Percentiles rank a stretch among this genome's conserved stretches.
Conservation (phyloP, 371 early-diverging fungal genomes). For the Coemansia sp. region DNA sequence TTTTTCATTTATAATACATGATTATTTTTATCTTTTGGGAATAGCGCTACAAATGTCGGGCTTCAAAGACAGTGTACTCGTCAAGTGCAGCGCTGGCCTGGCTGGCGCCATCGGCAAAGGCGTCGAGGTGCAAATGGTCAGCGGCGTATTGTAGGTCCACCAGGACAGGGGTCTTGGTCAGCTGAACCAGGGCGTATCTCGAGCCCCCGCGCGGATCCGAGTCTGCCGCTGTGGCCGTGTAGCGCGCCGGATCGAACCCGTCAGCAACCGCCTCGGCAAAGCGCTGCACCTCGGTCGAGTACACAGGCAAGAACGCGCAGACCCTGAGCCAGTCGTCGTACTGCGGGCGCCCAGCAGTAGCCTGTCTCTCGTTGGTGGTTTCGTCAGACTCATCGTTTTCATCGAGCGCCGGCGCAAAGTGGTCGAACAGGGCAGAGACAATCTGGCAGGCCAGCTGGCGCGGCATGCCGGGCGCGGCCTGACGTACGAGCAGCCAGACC, state of each 20-base stretch:
- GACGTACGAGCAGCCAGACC: slow-evolving; percentile 39
- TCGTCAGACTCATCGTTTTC: not conserved
- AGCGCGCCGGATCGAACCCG: slow-evolving; percentile 38
- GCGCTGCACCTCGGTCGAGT: slow-evolving; percentile 38
- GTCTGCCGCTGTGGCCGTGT: not conserved
- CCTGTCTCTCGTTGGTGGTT: not conserved
- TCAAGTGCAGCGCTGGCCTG: slow-evolving; percentile 9
- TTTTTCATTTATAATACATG: not conserved
- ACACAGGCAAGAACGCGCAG: slow-evolving; percentile 26
- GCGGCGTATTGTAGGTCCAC: slow-evolving; percentile 27
- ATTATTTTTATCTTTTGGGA: slow-evolving; percentile 11
- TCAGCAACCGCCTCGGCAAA: slow-evolving; percentile 28
- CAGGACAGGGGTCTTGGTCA: slow-evolving; percentile 32
- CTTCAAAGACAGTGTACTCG: slow-evolving; percentile 29
- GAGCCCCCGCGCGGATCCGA: not conserved
- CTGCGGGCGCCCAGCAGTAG: not conserved
- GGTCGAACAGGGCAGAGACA: slow-evolving; percentile 15
- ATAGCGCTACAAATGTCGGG: slow-evolving; percentile 6
- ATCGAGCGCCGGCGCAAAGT: slow-evolving; percentile 10
- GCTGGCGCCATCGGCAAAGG: not conserved
- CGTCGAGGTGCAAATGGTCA: slow-evolving; percentile 7
- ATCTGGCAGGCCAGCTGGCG: slow-evolving; percentile 27
- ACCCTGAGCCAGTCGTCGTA: slow-evolving; percentile 13
- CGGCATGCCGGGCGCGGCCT: slow-evolving; percentile 40
- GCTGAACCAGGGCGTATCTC: slow-evolving; percentile 6